Evolutionary conservation across 208 protist species (phyloP).

Genomic region (Acanthamoeba sp.): DNA sequence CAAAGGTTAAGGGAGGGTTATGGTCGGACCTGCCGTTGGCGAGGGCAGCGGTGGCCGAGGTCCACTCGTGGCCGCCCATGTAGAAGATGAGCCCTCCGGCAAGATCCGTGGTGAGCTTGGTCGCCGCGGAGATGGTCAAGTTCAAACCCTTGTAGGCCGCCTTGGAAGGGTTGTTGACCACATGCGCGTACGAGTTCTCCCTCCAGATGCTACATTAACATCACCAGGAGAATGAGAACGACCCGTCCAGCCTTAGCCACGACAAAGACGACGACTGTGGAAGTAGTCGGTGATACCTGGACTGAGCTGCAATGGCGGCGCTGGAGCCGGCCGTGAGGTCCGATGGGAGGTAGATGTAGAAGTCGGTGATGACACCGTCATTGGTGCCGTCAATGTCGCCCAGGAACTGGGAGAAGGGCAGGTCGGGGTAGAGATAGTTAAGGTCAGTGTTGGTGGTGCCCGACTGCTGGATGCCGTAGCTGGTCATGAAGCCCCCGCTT

Average conservation of each 20-base stretch:
- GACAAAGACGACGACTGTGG: too few relatives aligned
- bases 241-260: too few relatives aligned
- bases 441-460: not conserved
- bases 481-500: not conserved
- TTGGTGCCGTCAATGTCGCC: slow-evolving; percentile 26
- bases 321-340: not conserved
- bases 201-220: not conserved
- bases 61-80: slow-evolving; percentile 3
- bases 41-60: not conserved
- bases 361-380: not conserved
- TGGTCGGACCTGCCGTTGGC: not conserved
- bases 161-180: not conserved
- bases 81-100: not conserved
- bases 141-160: not conserved
- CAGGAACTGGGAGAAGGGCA: slow-evolving; percentile 32
- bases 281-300: too few relatives aligned
- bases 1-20: not conserved
- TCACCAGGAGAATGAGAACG: too few relatives aligned
- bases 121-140: not conserved
- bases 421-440: not conserved
- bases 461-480: not conserved
- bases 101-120: not conserved
- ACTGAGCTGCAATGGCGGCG: not conserved
- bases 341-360: not conserved
- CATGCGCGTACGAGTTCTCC: not conserved